Percentiles rank a stretch among this genome's conserved stretches.
These are phyloP conservation scores for Teunomyces stri DNA, from an alignment of 805 yeast species.

Conservation along the genomic window DNA sequence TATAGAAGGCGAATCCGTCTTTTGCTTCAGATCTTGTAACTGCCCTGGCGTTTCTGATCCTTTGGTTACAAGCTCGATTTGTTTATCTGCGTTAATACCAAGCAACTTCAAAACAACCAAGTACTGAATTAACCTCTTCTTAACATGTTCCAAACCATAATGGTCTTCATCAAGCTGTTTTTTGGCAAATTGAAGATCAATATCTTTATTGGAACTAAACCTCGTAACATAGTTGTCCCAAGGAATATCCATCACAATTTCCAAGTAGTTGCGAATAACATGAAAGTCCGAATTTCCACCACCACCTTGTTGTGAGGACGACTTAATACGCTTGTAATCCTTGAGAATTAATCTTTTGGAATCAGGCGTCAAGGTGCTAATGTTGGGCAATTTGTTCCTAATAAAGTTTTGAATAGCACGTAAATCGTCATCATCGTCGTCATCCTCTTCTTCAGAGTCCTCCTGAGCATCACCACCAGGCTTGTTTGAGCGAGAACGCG, in stretches of 20 bases:
- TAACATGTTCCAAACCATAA: conserved; percentile 51
- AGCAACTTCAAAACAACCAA: conserved; percentile 70
- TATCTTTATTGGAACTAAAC: conserved; percentile 37
- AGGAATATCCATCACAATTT: conserved; percentile 63
- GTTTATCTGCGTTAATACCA: conserved; percentile 36
- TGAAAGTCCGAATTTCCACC: conserved; percentile 56
- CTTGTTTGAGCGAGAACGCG: conserved; percentile 21
- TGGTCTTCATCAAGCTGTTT: conserved; percentile 41
- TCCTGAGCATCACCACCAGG: conserved; percentile 3
- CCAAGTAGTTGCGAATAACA: conserved; percentile 61
- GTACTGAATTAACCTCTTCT: conserved; percentile 73
- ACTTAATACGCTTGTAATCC: conserved; percentile 55
- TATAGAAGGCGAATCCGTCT: conserved; percentile 12
- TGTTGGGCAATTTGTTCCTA: conserved; percentile 33
- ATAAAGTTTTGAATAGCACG: conserved; percentile 36
- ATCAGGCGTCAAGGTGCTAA: conserved; percentile 33
- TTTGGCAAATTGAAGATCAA: conserved; percentile 47
- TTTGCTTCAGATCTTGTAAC: conserved; percentile 5
- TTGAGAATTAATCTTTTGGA: conserved; percentile 39
- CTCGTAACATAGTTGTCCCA: conserved; percentile 44
- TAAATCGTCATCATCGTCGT: conserved; percentile 45
- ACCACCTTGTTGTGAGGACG: conserved; percentile 43
- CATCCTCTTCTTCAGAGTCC: conserved; percentile 28
- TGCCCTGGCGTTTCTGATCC: conserved; percentile 7
- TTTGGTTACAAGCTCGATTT: conserved; percentile 11